Evolutionary conservation across 2,329 filamentous ascomycete genomes (phyloP).

Genomic region (Laburnicola sp.): DNA sequence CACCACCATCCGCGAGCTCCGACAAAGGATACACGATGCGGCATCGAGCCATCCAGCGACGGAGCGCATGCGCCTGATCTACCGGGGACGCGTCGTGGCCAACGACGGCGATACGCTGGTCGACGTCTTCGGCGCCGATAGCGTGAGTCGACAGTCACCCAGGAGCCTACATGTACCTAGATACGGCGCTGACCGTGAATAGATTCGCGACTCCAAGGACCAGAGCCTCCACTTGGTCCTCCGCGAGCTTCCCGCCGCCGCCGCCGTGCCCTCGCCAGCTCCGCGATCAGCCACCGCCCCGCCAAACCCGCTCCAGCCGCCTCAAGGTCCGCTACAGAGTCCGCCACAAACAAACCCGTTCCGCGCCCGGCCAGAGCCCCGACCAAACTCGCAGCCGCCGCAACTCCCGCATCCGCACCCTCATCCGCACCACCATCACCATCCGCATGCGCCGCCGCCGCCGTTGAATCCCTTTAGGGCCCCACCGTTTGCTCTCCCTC

Average conservation of each 20-base stretch:
- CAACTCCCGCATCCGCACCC: constrained; percentile 13
- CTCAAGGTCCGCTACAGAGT: constrained; percentile 19
- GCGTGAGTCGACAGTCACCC: constrained; percentile 45
- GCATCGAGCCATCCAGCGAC: constrained; percentile 47
- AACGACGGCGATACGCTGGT: constrained; percentile 54
- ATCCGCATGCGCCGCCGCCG: constrained; percentile 1
- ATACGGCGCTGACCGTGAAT: background rate
- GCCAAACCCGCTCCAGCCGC: constrained; percentile 37
- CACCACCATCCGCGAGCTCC: constrained; percentile 57
- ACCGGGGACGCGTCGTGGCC: constrained; percentile 57
- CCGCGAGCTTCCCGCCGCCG: constrained; percentile 33
- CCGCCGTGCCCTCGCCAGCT: constrained; percentile 22
- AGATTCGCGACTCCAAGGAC: constrained; percentile 42
- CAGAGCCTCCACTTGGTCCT: constrained; percentile 47
- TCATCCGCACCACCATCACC: constrained; percentile 21
- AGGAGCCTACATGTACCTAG: background rate
- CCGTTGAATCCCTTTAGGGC: constrained; percentile 14
- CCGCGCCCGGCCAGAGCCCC: constrained; percentile 29
- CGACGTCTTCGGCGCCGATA: constrained; percentile 54
- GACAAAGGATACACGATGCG: constrained; percentile 54
- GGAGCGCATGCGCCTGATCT: constrained; percentile 60
- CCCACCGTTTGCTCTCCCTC: background rate
- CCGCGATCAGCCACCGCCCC: constrained; percentile 44
- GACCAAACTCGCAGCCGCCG: constrained; percentile 35
- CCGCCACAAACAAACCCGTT: constrained; percentile 39